These are phyloP conservation scores for Calamus simplicifolius DNA, from an alignment of 176 grass and related monocot genomes.

Conservation along the genomic window DNA sequence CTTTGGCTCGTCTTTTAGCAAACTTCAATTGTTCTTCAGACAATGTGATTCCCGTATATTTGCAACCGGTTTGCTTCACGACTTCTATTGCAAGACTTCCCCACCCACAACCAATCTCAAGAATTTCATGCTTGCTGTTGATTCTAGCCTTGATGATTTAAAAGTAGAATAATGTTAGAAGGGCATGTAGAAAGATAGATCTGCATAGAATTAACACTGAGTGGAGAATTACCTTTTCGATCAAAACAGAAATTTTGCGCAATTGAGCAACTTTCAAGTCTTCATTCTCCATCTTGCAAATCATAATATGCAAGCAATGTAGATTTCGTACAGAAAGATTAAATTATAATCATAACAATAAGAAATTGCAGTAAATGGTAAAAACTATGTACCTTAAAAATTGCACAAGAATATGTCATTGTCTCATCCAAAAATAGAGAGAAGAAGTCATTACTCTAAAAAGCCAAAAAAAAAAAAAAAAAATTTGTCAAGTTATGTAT, in stretches of 20 bases:
- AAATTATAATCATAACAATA: no score
- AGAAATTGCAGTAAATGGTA: background rate
- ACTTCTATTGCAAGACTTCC: constrained; percentile 70
- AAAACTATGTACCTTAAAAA: constrained; percentile 47
- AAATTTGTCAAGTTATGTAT: background rate
- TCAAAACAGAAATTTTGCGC: constrained; percentile 62
- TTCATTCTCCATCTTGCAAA: constrained; percentile 58
- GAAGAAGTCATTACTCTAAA: constrained; percentile 75
- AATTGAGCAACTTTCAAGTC: constrained; percentile 64
- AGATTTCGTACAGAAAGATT: no score
- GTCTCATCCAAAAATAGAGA: constrained; percentile 74
- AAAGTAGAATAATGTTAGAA: background rate
- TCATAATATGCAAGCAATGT: background rate
- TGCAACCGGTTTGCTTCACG: constrained; percentile 76
- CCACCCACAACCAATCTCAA: constrained; percentile 91
- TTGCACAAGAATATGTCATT: constrained; percentile 78
- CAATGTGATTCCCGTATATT: constrained; percentile 82
- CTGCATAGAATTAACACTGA: no score
- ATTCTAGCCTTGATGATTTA: constrained; percentile 58
- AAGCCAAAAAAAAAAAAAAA: background rate
- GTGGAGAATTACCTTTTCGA: constrained; percentile 57
- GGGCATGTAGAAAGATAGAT: background rate
- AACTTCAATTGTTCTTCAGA: constrained; percentile 76
- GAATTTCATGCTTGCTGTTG: constrained; percentile 55
- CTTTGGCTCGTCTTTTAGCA: constrained; percentile 47